Evolutionary conservation across 2,329 filamentous ascomycete species (phyloP).

Genomic region (Lecanosticta acicola): DNA sequence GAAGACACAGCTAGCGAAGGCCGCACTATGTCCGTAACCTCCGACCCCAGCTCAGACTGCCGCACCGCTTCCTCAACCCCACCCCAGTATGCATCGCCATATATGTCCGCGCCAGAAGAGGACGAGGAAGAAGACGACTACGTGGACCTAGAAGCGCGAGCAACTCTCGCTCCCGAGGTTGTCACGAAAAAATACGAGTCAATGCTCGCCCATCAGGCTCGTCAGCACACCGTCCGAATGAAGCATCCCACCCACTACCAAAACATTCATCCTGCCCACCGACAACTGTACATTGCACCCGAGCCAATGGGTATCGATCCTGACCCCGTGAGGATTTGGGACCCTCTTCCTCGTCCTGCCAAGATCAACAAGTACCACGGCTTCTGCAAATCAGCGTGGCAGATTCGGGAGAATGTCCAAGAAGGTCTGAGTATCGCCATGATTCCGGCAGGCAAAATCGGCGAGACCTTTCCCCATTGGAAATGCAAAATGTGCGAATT

Average conservation of each 20-base stretch:
- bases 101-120: neutral
- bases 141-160: neutral
- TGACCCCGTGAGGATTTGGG: neutral
- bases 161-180: neutral
- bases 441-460: slow-evolving; percentile 2
- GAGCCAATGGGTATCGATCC: neutral
- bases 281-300: neutral
- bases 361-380: slow-evolving; percentile 11
- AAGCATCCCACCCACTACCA: neutral
- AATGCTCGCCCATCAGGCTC: neutral
- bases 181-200: slow-evolving; percentile 3
- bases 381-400: slow-evolving; percentile 16
- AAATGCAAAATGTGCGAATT: slow-evolving; percentile 14
- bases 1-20: neutral
- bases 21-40: neutral
- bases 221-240: neutral
- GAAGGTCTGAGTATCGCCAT: slow-evolving; percentile 10
- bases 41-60: neutral
- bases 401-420: slow-evolving; percentile 4
- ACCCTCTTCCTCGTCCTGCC: neutral
- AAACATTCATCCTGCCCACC: slow-evolving; percentile 6
- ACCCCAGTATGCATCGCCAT: neutral
- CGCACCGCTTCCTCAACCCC: neutral
- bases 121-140: neutral
- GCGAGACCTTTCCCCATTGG: slow-evolving; percentile 9